Evolutionary conservation across 2,329 filamentous ascomycete species (phyloP).

Genomic region (Cordyceps pruinosa): DNA sequence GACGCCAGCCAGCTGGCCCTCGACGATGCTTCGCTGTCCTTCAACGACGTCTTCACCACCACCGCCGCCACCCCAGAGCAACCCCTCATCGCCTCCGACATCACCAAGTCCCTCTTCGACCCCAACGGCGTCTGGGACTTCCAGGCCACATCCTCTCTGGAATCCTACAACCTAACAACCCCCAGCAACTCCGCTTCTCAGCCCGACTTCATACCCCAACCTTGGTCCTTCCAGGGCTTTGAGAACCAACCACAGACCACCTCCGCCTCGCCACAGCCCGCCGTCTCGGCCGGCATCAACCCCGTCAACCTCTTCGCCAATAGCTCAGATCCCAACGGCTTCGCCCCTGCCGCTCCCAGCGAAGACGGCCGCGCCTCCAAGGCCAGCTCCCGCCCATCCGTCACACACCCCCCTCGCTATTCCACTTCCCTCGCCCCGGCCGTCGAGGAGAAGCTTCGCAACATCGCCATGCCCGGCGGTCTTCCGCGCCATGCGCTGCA

Average conservation of each 20-base stretch:
- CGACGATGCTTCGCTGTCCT: slow-evolving; percentile 34
- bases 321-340: slow-evolving; percentile 24
- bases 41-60: slow-evolving; percentile 26
- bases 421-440: slow-evolving; percentile 43
- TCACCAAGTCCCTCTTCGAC: slow-evolving; percentile 29
- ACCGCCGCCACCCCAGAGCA: slow-evolving; percentile 26
- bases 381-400: not conserved
- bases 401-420: slow-evolving; percentile 1
- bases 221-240: slow-evolving; percentile 30
- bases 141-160: slow-evolving; percentile 41
- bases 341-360: slow-evolving; percentile 24
- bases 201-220: slow-evolving; percentile 26
- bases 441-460: slow-evolving; percentile 54
- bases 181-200: slow-evolving; percentile 28
- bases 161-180: slow-evolving; percentile 34
- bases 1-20: slow-evolving; percentile 38
- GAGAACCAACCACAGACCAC: slow-evolving; percentile 24
- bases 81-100: slow-evolving; percentile 24
- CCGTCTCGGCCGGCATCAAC: slow-evolving; percentile 27
- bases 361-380: slow-evolving; percentile 17
- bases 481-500: slow-evolving; percentile 54
- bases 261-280: slow-evolving; percentile 11
- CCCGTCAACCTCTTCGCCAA: slow-evolving; percentile 18
- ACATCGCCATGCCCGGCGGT: slow-evolving; percentile 58
- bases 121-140: slow-evolving; percentile 37